Conservation (phyloP, 805 yeast species). For the Ogataea saltuana region DNA sequence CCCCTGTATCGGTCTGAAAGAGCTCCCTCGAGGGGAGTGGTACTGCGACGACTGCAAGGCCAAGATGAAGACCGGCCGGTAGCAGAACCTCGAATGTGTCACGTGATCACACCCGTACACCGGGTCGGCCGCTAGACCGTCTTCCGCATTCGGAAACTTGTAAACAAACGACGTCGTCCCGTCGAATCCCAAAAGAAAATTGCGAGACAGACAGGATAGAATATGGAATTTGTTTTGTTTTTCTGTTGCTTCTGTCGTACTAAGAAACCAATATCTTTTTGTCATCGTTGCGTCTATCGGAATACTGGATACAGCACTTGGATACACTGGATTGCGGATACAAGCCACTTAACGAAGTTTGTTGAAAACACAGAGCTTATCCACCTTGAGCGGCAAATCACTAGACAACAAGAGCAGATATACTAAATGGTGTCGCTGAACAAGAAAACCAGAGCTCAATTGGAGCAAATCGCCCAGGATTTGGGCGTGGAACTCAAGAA, state of each 20-base stretch:
- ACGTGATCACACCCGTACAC: neutral
- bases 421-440: constrained; percentile 23
- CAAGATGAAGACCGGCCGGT: constrained; percentile 13
- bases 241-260: constrained; percentile 4
- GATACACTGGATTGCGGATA: no score
- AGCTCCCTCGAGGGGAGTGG: constrained; percentile 87
- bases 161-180: constrained; percentile 23
- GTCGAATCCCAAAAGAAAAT: constrained; percentile 2
- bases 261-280: neutral
- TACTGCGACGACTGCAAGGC: constrained; percentile 66
- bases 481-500: constrained; percentile 26
- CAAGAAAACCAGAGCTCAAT: constrained; percentile 35
- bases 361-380: no score
- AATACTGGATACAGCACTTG: no score
- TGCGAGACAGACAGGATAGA: constrained; percentile 1
- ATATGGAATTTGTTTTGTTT: constrained; percentile 7
- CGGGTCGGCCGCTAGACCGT: neutral
- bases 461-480: constrained; percentile 35
- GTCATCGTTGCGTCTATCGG: no score
- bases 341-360: no score
- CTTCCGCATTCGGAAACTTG: constrained; percentile 14
- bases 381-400: constrained; percentile 1
- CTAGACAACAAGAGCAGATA: neutral
- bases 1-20: constrained; percentile 85
- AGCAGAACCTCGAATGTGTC: neutral